Base-by-base conservation (phyloP, 2,329 filamentous ascomycete species). In the Colletotrichum sojae region DNA sequence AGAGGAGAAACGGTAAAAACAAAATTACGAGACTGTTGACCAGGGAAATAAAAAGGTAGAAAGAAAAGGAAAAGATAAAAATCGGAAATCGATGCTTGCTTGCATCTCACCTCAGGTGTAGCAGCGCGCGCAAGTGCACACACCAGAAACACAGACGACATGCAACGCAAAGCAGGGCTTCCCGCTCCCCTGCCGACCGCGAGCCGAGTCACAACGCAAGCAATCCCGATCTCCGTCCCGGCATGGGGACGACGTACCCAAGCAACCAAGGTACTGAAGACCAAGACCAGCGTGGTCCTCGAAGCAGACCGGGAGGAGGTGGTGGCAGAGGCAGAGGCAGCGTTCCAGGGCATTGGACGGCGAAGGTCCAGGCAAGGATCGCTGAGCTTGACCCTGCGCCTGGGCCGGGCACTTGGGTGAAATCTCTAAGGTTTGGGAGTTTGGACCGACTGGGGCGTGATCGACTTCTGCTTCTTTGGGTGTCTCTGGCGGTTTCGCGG, bases 361-460 rank as follows among this genome's bases (percentile, higher is more conserved):
- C 16, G 10, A 36, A 36, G 43, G 18, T 18, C 16, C n/a, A 48
- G 45, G 56, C 56, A 39, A 25, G 56, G 56, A 40, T 27, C 59
- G 60, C 60, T 43, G 45, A 59, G 61, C 65, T 68, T 67, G 62
- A 52, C 62, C 67, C 52, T 66, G 67, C 62, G 61, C 55, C 67
- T 67, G 62, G 62, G 51, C 67, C 56, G 67, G 62, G 67, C 62
- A 57, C 67, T 22, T 62, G 67, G 54, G 52, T 70, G 67, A 70
- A 68, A 70, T 70, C 43, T 39, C 39, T 36, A 36, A 67, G 69
- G 69, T 72, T 68, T 68, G 63, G 67, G 57, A 70, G 64, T 70
- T 70, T 73, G 69, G 67, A 69, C 61, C 54, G 72, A 73, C 74
- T 77, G 76, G 78, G 75, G 76, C 75, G 65, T 70, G 67, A 65